Evolutionary conservation across 352 stramenopile species (phyloP).

Genomic region (Blastocystis sp.): DNA sequence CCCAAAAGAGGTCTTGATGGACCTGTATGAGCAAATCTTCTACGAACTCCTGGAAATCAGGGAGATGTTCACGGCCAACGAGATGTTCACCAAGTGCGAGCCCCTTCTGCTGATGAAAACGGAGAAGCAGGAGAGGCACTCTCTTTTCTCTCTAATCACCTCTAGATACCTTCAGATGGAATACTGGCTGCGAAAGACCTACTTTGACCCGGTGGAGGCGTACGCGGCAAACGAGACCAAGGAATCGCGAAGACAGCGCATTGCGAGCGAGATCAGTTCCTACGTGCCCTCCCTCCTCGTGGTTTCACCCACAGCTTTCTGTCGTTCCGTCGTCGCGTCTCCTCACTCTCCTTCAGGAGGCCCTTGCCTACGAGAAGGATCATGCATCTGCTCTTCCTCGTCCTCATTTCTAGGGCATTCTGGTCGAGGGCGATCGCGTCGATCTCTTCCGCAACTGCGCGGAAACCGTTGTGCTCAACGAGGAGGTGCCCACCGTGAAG

Average conservation of each 20-base stretch:
- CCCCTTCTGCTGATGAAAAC: constrained; percentile 75
- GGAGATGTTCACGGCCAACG: constrained; percentile 73
- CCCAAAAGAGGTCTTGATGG: constrained; percentile 68
- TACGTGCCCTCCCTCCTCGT: not conserved
- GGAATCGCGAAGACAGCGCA: constrained; percentile 79
- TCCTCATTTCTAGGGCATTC: constrained; percentile 13
- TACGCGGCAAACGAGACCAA: constrained; percentile 77
- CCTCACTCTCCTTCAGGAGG: constrained; percentile 81
- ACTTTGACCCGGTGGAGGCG: constrained; percentile 77
- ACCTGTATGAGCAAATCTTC: constrained; percentile 83
- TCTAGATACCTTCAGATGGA: constrained; percentile 77
- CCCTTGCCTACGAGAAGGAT: constrained; percentile 83
- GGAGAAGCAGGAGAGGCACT: constrained; percentile 76
- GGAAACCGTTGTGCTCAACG: constrained; percentile 15
- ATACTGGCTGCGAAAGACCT: constrained; percentile 76
- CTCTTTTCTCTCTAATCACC: not conserved
- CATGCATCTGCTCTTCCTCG: not conserved
- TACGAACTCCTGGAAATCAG: constrained; percentile 82
- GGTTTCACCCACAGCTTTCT: constrained; percentile 73
- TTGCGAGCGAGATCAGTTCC: constrained; percentile 78
- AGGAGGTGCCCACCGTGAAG: constrained; percentile 16
- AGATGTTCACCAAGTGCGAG: constrained; percentile 73
- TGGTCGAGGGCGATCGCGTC: constrained; percentile 77
- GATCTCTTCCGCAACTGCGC: constrained; percentile 79
- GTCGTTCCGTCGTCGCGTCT: constrained; percentile 82